These are phyloP conservation scores for Iberis pinnata DNA, from an alignment of 345 rosid genomes.

Conservation along the genomic window DNA sequence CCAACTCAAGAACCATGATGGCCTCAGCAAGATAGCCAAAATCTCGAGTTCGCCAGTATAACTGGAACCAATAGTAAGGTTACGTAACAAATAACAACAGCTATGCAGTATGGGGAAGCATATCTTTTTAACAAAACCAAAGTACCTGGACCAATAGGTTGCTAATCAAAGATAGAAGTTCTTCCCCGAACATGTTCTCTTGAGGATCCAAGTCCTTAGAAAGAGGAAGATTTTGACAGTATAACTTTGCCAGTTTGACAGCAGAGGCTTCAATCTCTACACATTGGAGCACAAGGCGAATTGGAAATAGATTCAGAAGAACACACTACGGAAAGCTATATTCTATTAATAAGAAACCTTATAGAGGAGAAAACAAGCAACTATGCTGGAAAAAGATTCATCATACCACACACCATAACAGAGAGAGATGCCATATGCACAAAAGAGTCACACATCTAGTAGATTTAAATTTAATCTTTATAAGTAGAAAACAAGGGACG, in stretches of 20 bases:
- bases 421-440: constrained; percentile 5
- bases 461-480: neutral
- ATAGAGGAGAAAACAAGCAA: constrained; percentile 18
- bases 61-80: constrained; percentile 35
- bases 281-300: constrained; percentile 21
- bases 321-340: constrained; percentile 4
- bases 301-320: constrained; percentile 10
- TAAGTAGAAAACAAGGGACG: neutral
- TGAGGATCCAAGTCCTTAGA: constrained; percentile 89
- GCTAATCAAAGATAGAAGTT: constrained; percentile 67
- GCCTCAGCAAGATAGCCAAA: constrained; percentile 82
- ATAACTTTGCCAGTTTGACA: constrained; percentile 59
- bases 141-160: constrained; percentile 82
- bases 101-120: neutral
- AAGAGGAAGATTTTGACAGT: constrained; percentile 63
- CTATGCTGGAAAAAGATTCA: neutral
- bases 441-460: constrained; percentile 5
- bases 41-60: constrained; percentile 68
- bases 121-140: neutral
- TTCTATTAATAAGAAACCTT: neutral
- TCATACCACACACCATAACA: too few relatives aligned
- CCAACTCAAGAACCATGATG: constrained; percentile 86
- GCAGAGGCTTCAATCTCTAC: constrained; percentile 61
- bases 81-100: neutral
- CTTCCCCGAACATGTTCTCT: constrained; percentile 93